phyloP scores from a whole-genome alignment of 192 early-diverging fungal species.

The Linnemannia schmuckeri region DNA sequence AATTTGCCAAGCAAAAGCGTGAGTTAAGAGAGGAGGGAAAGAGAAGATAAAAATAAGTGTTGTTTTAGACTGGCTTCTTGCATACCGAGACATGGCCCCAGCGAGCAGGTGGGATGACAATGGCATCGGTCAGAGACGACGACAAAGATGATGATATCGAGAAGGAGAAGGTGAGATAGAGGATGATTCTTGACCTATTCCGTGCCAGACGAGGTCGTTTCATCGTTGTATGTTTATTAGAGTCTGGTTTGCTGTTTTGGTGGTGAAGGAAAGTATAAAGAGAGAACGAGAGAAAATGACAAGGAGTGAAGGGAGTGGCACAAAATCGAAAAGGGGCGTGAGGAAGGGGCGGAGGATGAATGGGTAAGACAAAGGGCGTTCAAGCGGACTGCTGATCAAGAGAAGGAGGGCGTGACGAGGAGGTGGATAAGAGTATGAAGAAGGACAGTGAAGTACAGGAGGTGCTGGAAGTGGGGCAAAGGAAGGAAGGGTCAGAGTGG shows the following conservation, averaged over 20 bases:
- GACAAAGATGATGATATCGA: neutral
- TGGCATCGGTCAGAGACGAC: neutral
- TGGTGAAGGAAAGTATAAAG: neutral
- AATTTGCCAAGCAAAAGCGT: neutral
- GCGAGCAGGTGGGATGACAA: constrained; percentile 39
- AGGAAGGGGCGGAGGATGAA: neutral
- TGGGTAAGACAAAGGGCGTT: neutral
- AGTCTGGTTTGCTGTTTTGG: neutral
- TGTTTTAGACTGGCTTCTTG: too few relatives aligned
- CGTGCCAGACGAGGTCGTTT: constrained; percentile 2
- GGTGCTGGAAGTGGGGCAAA: neutral
- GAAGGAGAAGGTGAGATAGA: neutral
- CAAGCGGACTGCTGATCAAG: too few relatives aligned
- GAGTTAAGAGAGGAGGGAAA: neutral
- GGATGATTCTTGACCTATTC: neutral
- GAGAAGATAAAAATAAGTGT: too few relatives aligned
- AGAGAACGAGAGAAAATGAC: neutral
- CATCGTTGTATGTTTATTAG: neutral
- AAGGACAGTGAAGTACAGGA: too few relatives aligned
- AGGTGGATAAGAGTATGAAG: too few relatives aligned
- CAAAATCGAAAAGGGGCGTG: neutral
- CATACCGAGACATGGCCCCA: constrained; percentile 51
- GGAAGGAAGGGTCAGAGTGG: neutral
- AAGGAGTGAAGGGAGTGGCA: constrained; percentile 6
- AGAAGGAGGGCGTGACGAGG: too few relatives aligned